Base-by-base conservation (phyloP, 495 filamentous ascomycete genomes). In the Gamarada debralockiae region DNA sequence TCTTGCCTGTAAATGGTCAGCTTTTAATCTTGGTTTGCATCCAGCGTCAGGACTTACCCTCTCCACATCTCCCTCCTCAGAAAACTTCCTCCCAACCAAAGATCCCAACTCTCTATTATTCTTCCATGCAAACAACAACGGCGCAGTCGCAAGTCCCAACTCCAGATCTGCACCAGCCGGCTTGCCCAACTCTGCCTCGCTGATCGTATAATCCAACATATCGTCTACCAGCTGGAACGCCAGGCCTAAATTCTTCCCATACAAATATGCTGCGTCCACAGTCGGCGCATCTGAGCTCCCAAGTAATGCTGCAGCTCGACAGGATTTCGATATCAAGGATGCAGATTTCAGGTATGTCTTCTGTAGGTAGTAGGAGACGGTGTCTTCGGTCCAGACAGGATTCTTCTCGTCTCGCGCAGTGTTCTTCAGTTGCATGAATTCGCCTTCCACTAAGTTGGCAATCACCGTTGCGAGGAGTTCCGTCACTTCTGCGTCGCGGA, bases 361-460 rank as follows among this genome's bases (percentile, higher is more conserved):
- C 66, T 97, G 90, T n/a, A 98, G 75, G 65, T 98, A 98, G 68
- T 97, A 97, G 8, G 84, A 75, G 50, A 98, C 75, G 1, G 90
- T 88, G 23, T 96, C 87, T 50, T 95, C 86, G 1, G 85, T 90
- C 76, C 87, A 97, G 13, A 76, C 73, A 0, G 90, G 90, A 55
- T 87, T 82, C 51, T 75, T 68, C 70, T 96, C 92, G 62, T 97
- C 92, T 52, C 81, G 77, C 17, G 85, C 87, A 2, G 93, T 97
- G 70, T 98, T 98, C 70, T 96, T 92, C 48, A 98, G 75, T 73
- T 98, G 93, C 92, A 97, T 97, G 74, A 98, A 96, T 67, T 98
- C 93, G 57, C 93, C 93, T 71, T 98, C 95, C 21, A 98, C 92
- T 18, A 98, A 73, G 58, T 98, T 97, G 25, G 95, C 91, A 59